phyloP scores from a whole-genome alignment of 352 stramenopile genomes.

The Globisporangium nodosum region DNA sequence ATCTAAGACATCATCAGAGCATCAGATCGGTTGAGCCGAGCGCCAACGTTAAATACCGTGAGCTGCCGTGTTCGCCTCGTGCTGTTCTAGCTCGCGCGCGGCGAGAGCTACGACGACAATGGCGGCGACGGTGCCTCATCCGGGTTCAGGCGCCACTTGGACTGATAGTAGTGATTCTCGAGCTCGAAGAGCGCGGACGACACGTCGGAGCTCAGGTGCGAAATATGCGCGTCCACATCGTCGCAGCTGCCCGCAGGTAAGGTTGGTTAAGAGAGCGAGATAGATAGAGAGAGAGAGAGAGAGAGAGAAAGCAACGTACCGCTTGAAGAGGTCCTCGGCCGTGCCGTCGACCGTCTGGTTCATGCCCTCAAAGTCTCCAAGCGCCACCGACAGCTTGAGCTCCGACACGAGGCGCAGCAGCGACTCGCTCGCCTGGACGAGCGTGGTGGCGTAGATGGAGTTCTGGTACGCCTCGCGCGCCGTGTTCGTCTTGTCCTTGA shows the following conservation, averaged over 20 bases:
- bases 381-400: slow-evolving; percentile 74
- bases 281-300: not conserved
- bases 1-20: slow-evolving; percentile 2
- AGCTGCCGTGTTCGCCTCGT: not conserved
- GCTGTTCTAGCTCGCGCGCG: not conserved
- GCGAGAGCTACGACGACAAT: not conserved
- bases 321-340: slow-evolving; percentile 60
- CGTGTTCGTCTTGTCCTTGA: slow-evolving; percentile 81
- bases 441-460: slow-evolving; percentile 75
- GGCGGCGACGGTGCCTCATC: not conserved
- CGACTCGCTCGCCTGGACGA: slow-evolving; percentile 77
- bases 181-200: slow-evolving; percentile 77
- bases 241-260: slow-evolving; percentile 36
- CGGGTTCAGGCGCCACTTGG: slow-evolving; percentile 54
- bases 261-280: not conserved
- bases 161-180: slow-evolving; percentile 82
- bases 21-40: not conserved
- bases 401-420: slow-evolving; percentile 78
- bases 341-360: slow-evolving; percentile 78
- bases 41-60: not conserved
- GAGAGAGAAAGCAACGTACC: slow-evolving; percentile 18
- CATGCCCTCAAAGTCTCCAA: slow-evolving; percentile 83
- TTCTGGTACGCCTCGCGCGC: slow-evolving; percentile 74
- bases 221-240: slow-evolving; percentile 74
- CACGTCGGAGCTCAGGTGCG: slow-evolving; percentile 73